Evolutionary conservation across 345 rosid species (phyloP).

Genomic region (Melaleuca quinquenervia): DNA sequence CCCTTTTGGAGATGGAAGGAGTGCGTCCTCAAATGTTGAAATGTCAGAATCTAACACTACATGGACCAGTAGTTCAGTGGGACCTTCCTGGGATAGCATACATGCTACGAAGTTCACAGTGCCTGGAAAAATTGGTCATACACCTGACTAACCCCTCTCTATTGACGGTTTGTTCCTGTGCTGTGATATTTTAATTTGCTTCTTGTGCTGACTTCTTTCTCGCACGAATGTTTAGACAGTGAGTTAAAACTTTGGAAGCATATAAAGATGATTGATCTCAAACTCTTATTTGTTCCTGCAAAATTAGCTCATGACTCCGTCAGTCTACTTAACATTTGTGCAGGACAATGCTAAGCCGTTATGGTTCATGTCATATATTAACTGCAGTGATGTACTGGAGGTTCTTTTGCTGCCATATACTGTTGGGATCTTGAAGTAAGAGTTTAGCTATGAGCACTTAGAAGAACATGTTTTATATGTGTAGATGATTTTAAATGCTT

Average conservation of each 20-base stretch:
- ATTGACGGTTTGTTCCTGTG: neutral
- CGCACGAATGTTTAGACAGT: neutral
- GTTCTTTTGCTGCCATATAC: neutral
- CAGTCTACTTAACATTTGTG: too few species aligned
- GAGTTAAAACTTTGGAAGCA: neutral
- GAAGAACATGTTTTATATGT: neutral
- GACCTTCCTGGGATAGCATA: neutral
- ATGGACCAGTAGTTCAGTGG: neutral
- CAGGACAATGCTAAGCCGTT: too few species aligned
- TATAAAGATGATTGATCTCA: neutral
- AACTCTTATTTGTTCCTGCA: too few species aligned
- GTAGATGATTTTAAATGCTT: neutral
- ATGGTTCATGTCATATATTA: too few species aligned
- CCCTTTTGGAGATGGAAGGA: neutral
- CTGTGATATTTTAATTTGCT: neutral
- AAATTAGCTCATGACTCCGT: too few species aligned
- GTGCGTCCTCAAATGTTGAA: neutral
- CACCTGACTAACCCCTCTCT: neutral
- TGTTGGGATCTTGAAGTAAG: neutral
- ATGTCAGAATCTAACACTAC: neutral
- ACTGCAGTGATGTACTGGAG: neutral
- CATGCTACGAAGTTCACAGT: neutral
- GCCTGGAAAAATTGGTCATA: neutral
- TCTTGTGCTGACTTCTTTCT: neutral
- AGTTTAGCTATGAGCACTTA: neutral